Evolutionary conservation across 2,329 filamentous ascomycete genomes (phyloP).

Genomic region (Aspergillus texensis): DNA sequence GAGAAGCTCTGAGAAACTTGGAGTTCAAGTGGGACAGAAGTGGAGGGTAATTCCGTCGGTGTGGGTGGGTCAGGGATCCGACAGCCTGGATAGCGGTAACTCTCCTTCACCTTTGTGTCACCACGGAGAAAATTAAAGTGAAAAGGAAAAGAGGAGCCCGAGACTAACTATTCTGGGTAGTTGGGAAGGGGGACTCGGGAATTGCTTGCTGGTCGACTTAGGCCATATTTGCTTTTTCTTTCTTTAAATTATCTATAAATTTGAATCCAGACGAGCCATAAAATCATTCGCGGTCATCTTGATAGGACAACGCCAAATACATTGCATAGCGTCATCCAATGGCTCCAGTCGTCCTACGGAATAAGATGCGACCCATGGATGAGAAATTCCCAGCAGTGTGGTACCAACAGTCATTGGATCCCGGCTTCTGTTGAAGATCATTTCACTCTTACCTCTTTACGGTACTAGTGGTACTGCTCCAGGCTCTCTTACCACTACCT

Average conservation of each 20-base stretch:
- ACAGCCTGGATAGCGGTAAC: conserved; percentile 26
- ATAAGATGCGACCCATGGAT: conserved; percentile 19
- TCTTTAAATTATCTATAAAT: not conserved
- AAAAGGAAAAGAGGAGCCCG: not conserved
- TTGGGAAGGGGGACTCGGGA: not conserved
- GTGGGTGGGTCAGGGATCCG: conserved; percentile 25
- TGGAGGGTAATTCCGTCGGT: conserved; percentile 20
- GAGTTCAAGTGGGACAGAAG: conserved; percentile 17
- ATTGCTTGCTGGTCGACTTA: not conserved
- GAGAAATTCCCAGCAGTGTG: conserved; percentile 31
- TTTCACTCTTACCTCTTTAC: conserved; percentile 13
- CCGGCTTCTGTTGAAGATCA: conserved; percentile 24
- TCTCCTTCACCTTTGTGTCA: conserved; percentile 10
- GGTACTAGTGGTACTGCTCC: conserved; percentile 1
- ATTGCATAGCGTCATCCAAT: conserved; percentile 5
- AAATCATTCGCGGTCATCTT: not conserved
- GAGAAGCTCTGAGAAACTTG: conserved; percentile 1
- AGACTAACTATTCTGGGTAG: not conserved
- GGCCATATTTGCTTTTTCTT: not conserved
- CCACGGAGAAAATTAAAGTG: not conserved
- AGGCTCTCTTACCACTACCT: not conserved
- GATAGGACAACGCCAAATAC: conserved; percentile 9
- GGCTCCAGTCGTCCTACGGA: conserved; percentile 18
- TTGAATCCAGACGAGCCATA: not conserved
- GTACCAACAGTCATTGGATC: conserved; percentile 33